Base-by-base conservation (phyloP, 768 basidiomycete species). In the Strobilomyces confusus region DNA sequence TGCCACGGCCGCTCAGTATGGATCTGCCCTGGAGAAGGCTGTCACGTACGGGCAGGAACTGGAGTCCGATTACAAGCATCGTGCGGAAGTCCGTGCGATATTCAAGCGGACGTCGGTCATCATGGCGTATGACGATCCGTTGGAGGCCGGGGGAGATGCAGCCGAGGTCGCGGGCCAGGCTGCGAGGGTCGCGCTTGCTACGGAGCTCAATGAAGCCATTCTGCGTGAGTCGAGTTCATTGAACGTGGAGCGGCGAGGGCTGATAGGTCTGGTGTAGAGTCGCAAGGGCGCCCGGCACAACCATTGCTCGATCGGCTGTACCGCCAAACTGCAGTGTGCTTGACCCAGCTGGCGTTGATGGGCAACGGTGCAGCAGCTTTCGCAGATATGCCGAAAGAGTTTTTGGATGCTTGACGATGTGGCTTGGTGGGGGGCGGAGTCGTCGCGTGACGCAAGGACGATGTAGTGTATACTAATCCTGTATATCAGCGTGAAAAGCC, bases 351-450 rank as follows among this genome's bases (percentile, higher is more conserved):
- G 13, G 90, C 85, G 7, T 64, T 87, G 40, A 65, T 82, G 56
- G 89, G 90, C 12, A 79, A 81, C 12, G 92, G 91, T 13, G 72
- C 80, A 29, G 92, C 92, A 29, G 89, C 88, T 17, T 91, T 89
- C 66, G 87, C 86, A 15, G 91, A 93, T 61, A 79, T 91, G 75
- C 73, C 78, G 26, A 84, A 79, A 61, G 90, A 92, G 62, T 79
- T 92, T 59, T 68, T 90, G 51, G 83, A 87, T 36, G 69, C 55
- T 22, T 78, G 58, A 64, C 17, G 17, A 12, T 12, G 8, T 8
- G 26, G 26, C 6, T 29, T 9, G 29, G 6, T 26, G 26, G 29
- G 22, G 46, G 51, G 43, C n/a, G 54, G 48, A 48, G 48, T 26
- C 4, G 19, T 56, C 2, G 13, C 2, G 12, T 20, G 30, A 32